Base-by-base conservation (phyloP, 169 alveolate genomes). In the Cryptosporidium sp. region DNA sequence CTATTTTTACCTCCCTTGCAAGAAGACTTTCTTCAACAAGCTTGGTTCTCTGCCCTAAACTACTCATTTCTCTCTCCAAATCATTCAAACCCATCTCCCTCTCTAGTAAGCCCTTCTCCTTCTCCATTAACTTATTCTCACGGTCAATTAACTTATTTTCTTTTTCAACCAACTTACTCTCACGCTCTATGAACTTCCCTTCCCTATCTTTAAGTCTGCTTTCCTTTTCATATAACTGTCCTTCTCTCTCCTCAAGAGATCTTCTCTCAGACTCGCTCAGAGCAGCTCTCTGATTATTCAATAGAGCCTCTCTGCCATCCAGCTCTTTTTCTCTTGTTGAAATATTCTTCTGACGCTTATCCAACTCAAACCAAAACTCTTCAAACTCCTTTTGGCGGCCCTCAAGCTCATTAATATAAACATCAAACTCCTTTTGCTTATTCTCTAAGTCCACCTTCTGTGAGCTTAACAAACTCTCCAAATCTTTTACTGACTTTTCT, bases 321-420 rank as follows among this genome's bases (percentile, higher is more conserved):
- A 80, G 21, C 39, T 80, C 89, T 14, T 42, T 60, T 31, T 80
- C 89, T 33, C 35, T 60, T 1, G 37, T 61, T 35, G 89, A 37
- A 44, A 80, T 80, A 33, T 21, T 65, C 21, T 62, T 80, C 44
- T 80, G 89, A 5, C 89, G 60, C 16, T 65, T 80, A 60, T 80
- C 75, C 33, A 80, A 26, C 56, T 80, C 89, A 35, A 44, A 45
- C 89, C 89, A 80, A 80, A 80, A 80, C 33, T 65, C 52, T 60
- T 80, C 89, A 44, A 80, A 80, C 35, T 80, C 89, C 42, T 60
- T 80, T 65, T 80, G 89, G 16, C 89, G 52, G 23, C 51, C 62
- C 68, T 80, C 89, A 42, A 80, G 75, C 18, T 80, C 89, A 65
- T 65, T 60, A n/a, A 80, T 80, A 65, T 80, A 80, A 16, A 48